Base-by-base conservation (phyloP, 2,329 filamentous ascomycete genomes). In the Macrophomina phaseolina region DNA sequence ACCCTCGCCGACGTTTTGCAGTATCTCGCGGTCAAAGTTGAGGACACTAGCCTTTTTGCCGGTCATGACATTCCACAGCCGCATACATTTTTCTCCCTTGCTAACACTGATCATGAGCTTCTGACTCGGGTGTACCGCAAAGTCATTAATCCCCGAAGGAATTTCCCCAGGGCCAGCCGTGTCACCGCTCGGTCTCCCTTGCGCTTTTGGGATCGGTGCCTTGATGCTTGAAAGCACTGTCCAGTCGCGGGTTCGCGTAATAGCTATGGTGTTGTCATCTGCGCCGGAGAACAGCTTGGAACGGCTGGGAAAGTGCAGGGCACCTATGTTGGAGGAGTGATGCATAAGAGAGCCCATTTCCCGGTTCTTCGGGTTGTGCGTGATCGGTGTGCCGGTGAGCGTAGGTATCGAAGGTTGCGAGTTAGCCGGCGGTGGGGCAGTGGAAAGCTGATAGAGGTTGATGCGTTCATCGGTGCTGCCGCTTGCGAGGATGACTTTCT, bases 61-160 rank as follows among this genome's bases (percentile, higher is more conserved):
- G 2, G 94, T 98, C 70, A 98, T 93, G 70, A 99, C 79, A 75
- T 99, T 98, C 95, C 95, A 99, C 70, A 98, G 79, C 70, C 95
- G 85, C 91, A 99, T 96, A 74, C 90, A 93, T 70, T 89, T 89
- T 81, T 99, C 95, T 70, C 93, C 93, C 73, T 90, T 92, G 71
- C 92, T 91, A 8, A 98, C 93, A 72, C 89, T 96, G 68, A 99
- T 88, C 92, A 98, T 97, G 61, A 99, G 83, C 81, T 97, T 98
- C 86, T 97, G 92, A 77, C 92, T 96, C 0, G 95, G 94, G 77
- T 99, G 95, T 32, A 99, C 91, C 2, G 94, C 93, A 77, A 99
- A 97, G 77, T 94, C 92, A 77, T 97, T 98, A 71, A 98, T 88
- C 18, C 95, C 95, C n/a, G 90, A 87, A 0, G 94, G 94, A 32